These are phyloP conservation scores for Xerocomus spinulosus DNA, from an alignment of 768 basidiomycete genomes.

Conservation along the genomic window DNA sequence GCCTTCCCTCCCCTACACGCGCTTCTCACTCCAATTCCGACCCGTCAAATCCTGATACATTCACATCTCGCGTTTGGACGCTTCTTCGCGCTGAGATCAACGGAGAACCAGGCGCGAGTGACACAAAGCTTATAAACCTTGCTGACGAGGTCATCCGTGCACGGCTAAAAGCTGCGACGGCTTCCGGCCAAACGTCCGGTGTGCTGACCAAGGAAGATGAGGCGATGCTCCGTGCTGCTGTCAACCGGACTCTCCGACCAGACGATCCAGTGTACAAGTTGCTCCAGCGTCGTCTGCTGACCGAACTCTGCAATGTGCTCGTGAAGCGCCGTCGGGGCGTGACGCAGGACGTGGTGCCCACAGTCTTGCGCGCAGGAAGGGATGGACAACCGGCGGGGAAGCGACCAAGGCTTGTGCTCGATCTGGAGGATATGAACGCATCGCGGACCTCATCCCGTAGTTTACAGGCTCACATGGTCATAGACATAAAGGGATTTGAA, in stretches of 20 bases:
- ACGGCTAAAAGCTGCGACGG: constrained; percentile 27
- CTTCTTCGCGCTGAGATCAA: constrained; percentile 57
- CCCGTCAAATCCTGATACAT: constrained; percentile 28
- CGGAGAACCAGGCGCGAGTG: constrained; percentile 26
- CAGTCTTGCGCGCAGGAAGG: constrained; percentile 33
- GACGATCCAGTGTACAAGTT: constrained; percentile 64
- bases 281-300: constrained; percentile 54
- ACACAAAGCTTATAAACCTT: constrained; percentile 60
- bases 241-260: constrained; percentile 57
- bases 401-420: constrained; percentile 26
- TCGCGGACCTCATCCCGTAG: background rate
- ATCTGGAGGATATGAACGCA: constrained; percentile 19
- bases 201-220: constrained; percentile 42
- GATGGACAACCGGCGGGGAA: constrained; percentile 19
- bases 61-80: constrained; percentile 61
- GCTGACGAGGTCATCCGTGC: constrained; percentile 70
- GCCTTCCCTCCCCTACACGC: constrained; percentile 31
- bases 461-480: background rate
- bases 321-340: constrained; percentile 14
- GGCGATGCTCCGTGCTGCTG: constrained; percentile 49
- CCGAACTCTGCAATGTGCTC: constrained; percentile 32
- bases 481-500: constrained; percentile 61
- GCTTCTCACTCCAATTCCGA: constrained; percentile 10
- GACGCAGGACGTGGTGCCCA: constrained; percentile 11
- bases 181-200: background rate